Evolutionary conservation across 345 rosid species (phyloP).

Genomic region (Theobroma cacao): DNA sequence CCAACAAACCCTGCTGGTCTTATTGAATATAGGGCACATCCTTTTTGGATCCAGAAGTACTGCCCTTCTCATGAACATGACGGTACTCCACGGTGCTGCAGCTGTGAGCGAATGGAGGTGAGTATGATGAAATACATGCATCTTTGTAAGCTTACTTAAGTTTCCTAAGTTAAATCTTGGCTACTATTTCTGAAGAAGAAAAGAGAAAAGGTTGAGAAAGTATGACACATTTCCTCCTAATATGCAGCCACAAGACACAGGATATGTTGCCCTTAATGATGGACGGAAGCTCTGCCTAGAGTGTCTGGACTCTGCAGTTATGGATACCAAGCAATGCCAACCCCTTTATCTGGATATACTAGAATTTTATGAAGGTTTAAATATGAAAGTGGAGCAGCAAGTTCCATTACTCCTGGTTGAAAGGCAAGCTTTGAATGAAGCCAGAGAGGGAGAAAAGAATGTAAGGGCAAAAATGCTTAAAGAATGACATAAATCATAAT

Average conservation of each 20-base stretch:
- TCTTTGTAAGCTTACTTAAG: not conserved
- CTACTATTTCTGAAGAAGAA: not conserved
- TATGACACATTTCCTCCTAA: conserved; percentile 12
- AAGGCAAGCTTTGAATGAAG: conserved; percentile 92
- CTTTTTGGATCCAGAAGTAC: conserved; percentile 95
- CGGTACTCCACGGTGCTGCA: conserved; percentile 92
- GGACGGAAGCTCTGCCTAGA: conserved; percentile 94
- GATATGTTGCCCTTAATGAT: conserved; percentile 72
- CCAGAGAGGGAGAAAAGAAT: conserved; percentile 90
- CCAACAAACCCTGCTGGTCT: conserved; percentile 91
- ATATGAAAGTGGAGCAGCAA: conserved; percentile 88
- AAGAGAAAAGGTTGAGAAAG: not conserved
- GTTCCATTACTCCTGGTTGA: conserved; percentile 93
- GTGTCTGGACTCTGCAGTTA: conserved; percentile 93
- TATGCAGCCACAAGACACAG: conserved; percentile 66
- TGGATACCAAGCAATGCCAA: conserved; percentile 87
- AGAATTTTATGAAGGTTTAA: conserved; percentile 72
- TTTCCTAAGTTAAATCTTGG: not conserved
- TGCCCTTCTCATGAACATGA: conserved; percentile 95
- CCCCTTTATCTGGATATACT: conserved; percentile 79
- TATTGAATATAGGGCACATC: conserved; percentile 98
- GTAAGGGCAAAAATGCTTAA: conserved; percentile 39
- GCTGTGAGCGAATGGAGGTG: conserved; percentile 99
- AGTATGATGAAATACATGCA: conserved; percentile 21
- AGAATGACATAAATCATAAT: not conserved